phyloP scores from a whole-genome alignment of 176 grass and related monocot genomes.

The Oryza meridionalis region DNA sequence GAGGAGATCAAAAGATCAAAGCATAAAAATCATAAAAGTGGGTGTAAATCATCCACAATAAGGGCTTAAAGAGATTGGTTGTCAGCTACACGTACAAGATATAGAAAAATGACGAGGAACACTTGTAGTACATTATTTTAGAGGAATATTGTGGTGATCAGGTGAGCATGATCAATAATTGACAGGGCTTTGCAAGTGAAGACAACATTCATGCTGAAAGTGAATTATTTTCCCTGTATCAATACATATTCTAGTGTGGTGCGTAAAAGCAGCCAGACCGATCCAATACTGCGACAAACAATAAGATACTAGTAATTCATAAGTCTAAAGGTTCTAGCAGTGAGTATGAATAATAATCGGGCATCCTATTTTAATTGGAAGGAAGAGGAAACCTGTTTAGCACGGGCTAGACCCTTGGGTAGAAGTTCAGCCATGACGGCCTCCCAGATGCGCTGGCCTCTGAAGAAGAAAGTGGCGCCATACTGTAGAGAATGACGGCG shows the following conservation, averaged over 20 bases:
- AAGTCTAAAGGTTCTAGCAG: background rate
- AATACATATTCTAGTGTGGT: background rate
- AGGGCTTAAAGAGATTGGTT: background rate
- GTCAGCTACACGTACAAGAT: background rate
- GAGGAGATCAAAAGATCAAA: background rate
- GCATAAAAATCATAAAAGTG: background rate
- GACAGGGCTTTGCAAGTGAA: no score
- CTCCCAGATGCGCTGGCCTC: conserved; percentile 77
- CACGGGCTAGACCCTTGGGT: conserved; percentile 55
- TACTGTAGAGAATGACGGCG: background rate
- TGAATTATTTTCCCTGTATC: no score
- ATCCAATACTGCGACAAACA: background rate
- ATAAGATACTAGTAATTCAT: background rate
- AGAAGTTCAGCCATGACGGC: conserved; percentile 67
- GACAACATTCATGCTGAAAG: no score
- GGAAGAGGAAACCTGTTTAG: conserved; percentile 61
- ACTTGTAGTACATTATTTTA: background rate
- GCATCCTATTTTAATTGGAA: background rate
- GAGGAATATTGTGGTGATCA: background rate
- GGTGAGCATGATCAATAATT: background rate
- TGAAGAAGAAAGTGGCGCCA: conserved; percentile 63
- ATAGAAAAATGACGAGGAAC: background rate
- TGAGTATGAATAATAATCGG: background rate
- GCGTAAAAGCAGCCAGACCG: background rate
- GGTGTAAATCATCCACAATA: background rate